Conservation (phyloP, 495 filamentous ascomycete species). For the Aspergillus cavernicola region DNA sequence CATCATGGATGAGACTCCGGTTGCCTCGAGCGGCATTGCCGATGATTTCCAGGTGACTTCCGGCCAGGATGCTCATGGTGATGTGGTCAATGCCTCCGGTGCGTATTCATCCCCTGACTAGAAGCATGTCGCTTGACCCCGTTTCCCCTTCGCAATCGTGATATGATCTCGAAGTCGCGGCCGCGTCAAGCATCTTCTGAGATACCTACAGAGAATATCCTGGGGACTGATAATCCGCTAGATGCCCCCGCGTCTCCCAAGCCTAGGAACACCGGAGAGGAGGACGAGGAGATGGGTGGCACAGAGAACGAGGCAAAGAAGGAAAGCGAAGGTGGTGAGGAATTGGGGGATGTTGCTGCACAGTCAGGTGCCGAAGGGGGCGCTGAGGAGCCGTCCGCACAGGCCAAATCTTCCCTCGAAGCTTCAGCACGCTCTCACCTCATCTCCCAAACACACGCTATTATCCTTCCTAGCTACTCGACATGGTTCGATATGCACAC, state of each 20-base stretch:
- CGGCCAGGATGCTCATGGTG: slow-evolving; percentile 27
- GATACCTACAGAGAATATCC: slow-evolving; percentile 21
- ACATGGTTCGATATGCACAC: slow-evolving; percentile 98
- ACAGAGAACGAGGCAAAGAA: slow-evolving; percentile 59
- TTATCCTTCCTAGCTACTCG: slow-evolving; percentile 93
- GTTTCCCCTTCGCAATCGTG: slow-evolving; percentile 20
- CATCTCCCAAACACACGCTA: slow-evolving; percentile 85
- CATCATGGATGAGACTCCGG: slow-evolving; percentile 40
- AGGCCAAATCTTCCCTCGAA: slow-evolving; percentile 77
- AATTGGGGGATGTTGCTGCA: slow-evolving; percentile 30
- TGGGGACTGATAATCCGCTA: slow-evolving; percentile 71
- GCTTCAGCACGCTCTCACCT: slow-evolving; percentile 84
- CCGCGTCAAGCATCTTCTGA: slow-evolving; percentile 30
- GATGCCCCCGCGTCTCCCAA: slow-evolving; percentile 79
- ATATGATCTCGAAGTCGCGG: slow-evolving; percentile 24
- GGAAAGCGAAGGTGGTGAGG: slow-evolving; percentile 49
- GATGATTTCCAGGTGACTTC: slow-evolving; percentile 30
- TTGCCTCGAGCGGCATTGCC: slow-evolving; percentile 22
- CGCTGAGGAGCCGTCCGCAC: slow-evolving; percentile 47
- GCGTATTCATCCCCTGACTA: slow-evolving; percentile 16
- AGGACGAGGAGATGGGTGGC: slow-evolving; percentile 87
- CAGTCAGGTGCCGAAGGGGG: slow-evolving; percentile 39
- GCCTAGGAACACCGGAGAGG: slow-evolving; percentile 58
- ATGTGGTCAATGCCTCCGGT: slow-evolving; percentile 34
- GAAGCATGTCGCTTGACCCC: slow-evolving; percentile 6